Conservation (phyloP, 139 green algal species). For the Limnomonas spitsbergensis region DNA sequence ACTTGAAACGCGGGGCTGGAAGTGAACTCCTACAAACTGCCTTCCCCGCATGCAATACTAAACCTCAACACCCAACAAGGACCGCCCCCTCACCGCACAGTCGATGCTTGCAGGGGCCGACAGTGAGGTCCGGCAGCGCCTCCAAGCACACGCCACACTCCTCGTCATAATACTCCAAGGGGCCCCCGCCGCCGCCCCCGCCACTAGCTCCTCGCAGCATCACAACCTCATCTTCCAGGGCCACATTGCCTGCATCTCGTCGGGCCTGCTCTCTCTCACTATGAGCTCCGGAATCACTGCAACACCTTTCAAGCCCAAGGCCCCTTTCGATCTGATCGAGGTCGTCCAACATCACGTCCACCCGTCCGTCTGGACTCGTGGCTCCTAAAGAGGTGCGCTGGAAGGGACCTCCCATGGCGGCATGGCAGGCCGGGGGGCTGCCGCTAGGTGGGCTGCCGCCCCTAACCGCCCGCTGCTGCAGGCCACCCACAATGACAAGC, state of each 20-base stretch:
- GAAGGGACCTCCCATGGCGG: too few relatives aligned
- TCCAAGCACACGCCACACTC: slow-evolving; percentile 11
- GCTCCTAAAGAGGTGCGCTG: too few relatives aligned
- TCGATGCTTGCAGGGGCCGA: background rate
- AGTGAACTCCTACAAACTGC: too few relatives aligned
- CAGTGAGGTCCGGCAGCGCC: background rate
- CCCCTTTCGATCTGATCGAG: background rate
- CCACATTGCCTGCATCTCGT: background rate
- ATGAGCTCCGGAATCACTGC: too few relatives aligned
- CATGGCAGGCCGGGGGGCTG: too few relatives aligned
- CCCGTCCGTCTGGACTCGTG: too few relatives aligned
- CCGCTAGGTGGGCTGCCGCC: too few relatives aligned
- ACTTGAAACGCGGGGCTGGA: background rate
- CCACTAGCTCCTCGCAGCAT: background rate
- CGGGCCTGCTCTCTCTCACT: background rate
- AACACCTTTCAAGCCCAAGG: background rate
- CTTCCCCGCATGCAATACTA: too few relatives aligned
- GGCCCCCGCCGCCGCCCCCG: background rate
- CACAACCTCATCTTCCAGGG: background rate
- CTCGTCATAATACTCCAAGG: background rate
- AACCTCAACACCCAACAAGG: too few relatives aligned
- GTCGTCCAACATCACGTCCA: background rate
- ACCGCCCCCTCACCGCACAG: background rate
- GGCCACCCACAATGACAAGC: too few relatives aligned
- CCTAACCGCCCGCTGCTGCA: too few relatives aligned